A percentile compares a stretch with the other conserved stretches of the same genome.
Evolutionary conservation across 2,329 filamentous ascomycete genomes (phyloP).

Genomic region (Aspergillus versicolor): DNA sequence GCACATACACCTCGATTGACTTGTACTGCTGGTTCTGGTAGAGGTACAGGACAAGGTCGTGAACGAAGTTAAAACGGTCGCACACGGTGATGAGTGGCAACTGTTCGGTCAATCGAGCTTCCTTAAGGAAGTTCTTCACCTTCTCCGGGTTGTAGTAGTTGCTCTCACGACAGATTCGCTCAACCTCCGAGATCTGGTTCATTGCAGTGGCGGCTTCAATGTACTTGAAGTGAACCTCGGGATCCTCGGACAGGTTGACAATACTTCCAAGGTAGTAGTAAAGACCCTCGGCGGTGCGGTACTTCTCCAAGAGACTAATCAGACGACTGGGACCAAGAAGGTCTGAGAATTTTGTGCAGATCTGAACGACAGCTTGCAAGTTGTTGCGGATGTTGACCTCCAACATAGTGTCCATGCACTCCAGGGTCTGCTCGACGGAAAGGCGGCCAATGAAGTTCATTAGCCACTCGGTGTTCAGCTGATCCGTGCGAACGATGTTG

Average conservation of each 20-base stretch:
- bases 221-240: constrained; percentile 98
- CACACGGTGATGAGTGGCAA: constrained; percentile 97
- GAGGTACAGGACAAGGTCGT: constrained; percentile 91
- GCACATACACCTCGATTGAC: constrained; percentile 97
- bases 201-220: constrained; percentile 95
- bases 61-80: constrained; percentile 98
- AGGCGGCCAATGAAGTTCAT: constrained; percentile 90
- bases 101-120: constrained; percentile 87
- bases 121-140: constrained; percentile 99
- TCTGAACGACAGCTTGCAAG: constrained; percentile 87
- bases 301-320: constrained; percentile 95
- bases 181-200: constrained; percentile 91
- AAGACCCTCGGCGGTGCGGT: constrained; percentile 92
- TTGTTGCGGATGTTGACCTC: constrained; percentile 96
- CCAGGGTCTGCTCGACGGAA: constrained; percentile 90
- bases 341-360: constrained; percentile 97
- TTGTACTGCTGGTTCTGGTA: constrained; percentile 99
- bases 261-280: constrained; percentile 99
- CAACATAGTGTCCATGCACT: constrained; percentile 95
- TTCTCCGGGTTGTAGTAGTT: constrained; percentile 88
- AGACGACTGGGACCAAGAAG: constrained; percentile 82
- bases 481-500: constrained; percentile 77
- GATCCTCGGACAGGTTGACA: constrained; percentile 92
- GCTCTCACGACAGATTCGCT: constrained; percentile 94
- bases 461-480: constrained; percentile 88